phyloP scores from a whole-genome alignment of 768 basidiomycete species.

The Naematelia aurantialba region DNA sequence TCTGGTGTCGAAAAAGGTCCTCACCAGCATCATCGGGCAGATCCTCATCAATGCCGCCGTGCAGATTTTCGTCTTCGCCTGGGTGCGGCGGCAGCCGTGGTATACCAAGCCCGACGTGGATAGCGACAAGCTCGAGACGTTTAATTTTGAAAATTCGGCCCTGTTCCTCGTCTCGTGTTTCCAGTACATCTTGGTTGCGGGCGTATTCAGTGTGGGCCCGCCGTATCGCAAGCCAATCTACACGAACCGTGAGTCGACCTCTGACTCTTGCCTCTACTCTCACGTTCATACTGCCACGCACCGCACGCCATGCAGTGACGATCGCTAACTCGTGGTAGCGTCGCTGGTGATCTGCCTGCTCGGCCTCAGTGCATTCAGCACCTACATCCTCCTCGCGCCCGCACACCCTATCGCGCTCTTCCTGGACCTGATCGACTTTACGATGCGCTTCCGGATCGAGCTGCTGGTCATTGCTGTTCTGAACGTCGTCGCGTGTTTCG shows the following conservation, averaged over 20 bases:
- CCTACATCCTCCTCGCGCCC: constrained; percentile 71
- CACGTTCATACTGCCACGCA: neutral
- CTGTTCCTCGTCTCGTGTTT: constrained; percentile 93
- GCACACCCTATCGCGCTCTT: constrained; percentile 60
- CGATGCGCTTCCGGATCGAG: constrained; percentile 63
- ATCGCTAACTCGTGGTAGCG: constrained; percentile 52
- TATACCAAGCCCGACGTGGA: constrained; percentile 67
- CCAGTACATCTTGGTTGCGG: constrained; percentile 96
- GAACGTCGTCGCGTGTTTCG: constrained; percentile 69
- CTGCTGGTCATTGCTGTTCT: constrained; percentile 64
- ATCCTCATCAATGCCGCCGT: constrained; percentile 75
- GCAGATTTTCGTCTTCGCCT: constrained; percentile 84
- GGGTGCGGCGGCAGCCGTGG: constrained; percentile 83
- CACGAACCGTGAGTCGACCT: constrained; percentile 70
- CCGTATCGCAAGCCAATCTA: constrained; percentile 93
- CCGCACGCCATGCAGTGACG: neutral
- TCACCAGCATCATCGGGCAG: constrained; percentile 89
- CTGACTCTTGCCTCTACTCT: neutral
- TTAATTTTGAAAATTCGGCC: constrained; percentile 85
- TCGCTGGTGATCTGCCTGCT: constrained; percentile 77
- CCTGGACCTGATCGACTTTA: constrained; percentile 74
- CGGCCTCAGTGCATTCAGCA: constrained; percentile 66
- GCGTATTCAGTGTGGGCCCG: constrained; percentile 95
- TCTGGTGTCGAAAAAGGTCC: constrained; percentile 89
- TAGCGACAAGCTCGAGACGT: constrained; percentile 71